Base-by-base conservation (phyloP, 768 basidiomycete genomes). In the Termitomyces heimii region DNA sequence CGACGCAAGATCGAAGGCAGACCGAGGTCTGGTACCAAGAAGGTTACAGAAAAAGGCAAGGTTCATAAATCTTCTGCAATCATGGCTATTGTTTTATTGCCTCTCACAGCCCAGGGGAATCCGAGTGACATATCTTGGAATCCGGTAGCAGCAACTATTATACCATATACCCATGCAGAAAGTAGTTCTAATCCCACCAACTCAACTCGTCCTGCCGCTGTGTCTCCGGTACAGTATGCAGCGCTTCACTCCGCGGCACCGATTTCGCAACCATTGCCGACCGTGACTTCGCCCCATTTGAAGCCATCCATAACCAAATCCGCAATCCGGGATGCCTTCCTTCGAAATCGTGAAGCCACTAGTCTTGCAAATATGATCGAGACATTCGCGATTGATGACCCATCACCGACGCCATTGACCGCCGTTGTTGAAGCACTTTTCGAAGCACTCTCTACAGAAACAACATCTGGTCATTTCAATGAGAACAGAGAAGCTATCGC, bases 1-100 rank as follows among this genome's bases (percentile, higher is more conserved):
- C 73, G 83, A 54, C 73, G 83, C 47, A 83, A 83, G 66, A 70
- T 79, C 45, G 83, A 83, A 59, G 82, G 82, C 6, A 73, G 79
- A 28, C 77, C 81, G 1, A 73, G 81, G 44, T 75, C 82, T 39
- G 44, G 52, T 26, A 73, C 76, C 45, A 83, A 80, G 67, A 80
- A 78, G 61, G 65, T 72, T 9, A 70, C 77, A 35, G 82, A 83
- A 66, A 83, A 79, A 70, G 75, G 81, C 79, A 54, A 35, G 64
- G 5, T 44, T 60, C 18, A 5, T 40, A 20, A n/a, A 29, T 53
- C 20, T 24, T 59, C 34, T 44, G 18, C 20, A 32, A 53, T 51
- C 26, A 54, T 58, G 39, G 24, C n/a, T 13, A 26, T 20, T 2
- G 56, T 61, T 65, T 53, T 26, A 60, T 58, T 39, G 43, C 34